Evolutionary conservation across 768 basidiomycete species (phyloP), one percentile per base, ranked within the genome.

Genomic region (Kondoa malvinella): DNA sequence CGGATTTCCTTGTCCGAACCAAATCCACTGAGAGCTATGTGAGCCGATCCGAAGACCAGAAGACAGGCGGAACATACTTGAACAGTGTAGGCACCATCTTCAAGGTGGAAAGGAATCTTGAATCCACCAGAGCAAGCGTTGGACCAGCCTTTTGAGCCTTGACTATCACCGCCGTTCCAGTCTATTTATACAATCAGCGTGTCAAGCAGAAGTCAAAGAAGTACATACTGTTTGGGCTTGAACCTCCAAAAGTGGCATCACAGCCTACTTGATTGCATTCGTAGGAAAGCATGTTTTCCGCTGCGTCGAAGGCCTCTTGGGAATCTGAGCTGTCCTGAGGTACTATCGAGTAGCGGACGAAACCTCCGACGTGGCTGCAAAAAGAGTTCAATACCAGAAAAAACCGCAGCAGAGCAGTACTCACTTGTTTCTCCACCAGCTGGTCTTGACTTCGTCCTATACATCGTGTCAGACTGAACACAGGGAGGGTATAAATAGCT

Each of bases 221-320:
- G 25, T 31, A 31, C 58, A 14, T 31, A 31, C 30, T 60, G 30
- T 60, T 60, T 25, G 58, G 58, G 4, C 15, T 4, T 8, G n/a
- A 25, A 14, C 58, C 58, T 14, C 58, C 58, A 25, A 8, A 60
- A 25, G 58, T 60, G 8, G n/a, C 58, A 31, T 60, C 58, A 25
- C 58, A 60, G 4, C 58, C 58, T 21, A 50, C 40, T 21, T 50
- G 40, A 21, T 50, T 50, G 40, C 40, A 50, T 8, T 50, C 12
- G 27, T 60, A 60, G 14, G 58, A 60, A 31, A 60, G 15, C 8
- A 60, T 25, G 50, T 56, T 56, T 25, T 56, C 58, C n/a, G 58
- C 58, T 12, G 58, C n/a, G 58, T 60, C 58, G 30, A 60, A 60
- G 27, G 58, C 58, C 8, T 29, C 27, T 60, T 60, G 58, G 25